These are phyloP conservation scores for Wickerhamomyces strasburgensis DNA, from an alignment of 805 yeast genomes.

Conservation along the genomic window DNA sequence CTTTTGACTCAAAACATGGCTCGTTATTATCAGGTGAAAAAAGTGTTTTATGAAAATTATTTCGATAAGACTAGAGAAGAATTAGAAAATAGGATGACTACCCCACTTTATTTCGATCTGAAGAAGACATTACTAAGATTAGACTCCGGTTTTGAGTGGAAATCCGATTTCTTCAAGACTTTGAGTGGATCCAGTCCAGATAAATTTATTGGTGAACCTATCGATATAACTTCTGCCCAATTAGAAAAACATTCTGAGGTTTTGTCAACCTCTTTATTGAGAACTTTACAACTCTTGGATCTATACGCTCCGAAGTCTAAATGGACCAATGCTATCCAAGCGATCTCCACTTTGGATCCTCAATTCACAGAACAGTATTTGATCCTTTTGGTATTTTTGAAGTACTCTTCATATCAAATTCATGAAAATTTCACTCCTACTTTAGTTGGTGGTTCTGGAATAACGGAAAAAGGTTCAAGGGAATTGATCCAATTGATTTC, in stretches of 20 bases:
- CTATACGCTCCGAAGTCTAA: constrained; percentile 33
- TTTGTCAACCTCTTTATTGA: constrained; percentile 48
- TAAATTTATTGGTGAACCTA: constrained; percentile 20
- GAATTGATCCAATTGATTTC: constrained; percentile 38
- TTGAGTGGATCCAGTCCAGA: constrained; percentile 12
- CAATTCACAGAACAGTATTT: constrained; percentile 37
- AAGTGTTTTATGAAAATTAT: constrained; percentile 52
- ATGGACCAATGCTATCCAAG: constrained; percentile 47
- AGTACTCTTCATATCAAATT: constrained; percentile 36
- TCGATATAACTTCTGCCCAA: constrained; percentile 20
- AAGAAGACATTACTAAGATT: too few species aligned
- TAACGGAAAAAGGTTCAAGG: constrained; percentile 25
- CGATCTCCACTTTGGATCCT: constrained; percentile 28
- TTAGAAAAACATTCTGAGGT: constrained; percentile 46
- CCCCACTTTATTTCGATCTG: constrained; percentile 44
- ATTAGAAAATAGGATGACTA: constrained; percentile 48
- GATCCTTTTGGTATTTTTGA: constrained; percentile 43
- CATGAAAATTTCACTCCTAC: constrained; percentile 31
- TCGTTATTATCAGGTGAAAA: constrained; percentile 80
- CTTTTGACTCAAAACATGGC: constrained; percentile 67
- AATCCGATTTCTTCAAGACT: constrained; percentile 24
- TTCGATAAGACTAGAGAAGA: constrained; percentile 39
- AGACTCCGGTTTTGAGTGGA: too few species aligned
- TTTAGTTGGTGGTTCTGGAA: constrained; percentile 35
- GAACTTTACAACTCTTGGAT: constrained; percentile 49